Conservation (phyloP, 495 filamentous ascomycete genomes). For the Penicillium goetzii region DNA sequence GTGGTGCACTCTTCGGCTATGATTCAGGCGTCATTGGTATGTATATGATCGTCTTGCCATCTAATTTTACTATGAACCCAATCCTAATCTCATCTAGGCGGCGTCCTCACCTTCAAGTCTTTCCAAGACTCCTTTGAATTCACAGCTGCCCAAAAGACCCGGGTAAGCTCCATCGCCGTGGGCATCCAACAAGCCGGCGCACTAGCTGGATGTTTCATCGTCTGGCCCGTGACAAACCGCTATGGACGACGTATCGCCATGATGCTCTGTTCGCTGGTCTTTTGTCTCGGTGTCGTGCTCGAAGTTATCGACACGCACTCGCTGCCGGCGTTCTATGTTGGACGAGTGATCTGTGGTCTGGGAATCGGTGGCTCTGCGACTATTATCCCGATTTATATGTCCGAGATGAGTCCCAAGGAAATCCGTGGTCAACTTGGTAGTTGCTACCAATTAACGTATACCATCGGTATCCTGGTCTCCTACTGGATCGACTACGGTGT, state of each 20-base stretch:
- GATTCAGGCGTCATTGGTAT: conserved; percentile 52
- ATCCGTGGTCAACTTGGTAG: conserved; percentile 56
- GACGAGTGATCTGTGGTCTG: conserved; percentile 57
- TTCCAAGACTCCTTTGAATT: conserved; percentile 50
- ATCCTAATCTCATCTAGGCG: conserved; percentile 36
- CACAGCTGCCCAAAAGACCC: conserved; percentile 38
- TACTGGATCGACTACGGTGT: conserved; percentile 60
- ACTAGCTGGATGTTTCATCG: conserved; percentile 51
- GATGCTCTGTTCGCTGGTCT: conserved; percentile 48
- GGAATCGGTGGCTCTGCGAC: conserved; percentile 61
- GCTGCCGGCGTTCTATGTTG: conserved; percentile 47
- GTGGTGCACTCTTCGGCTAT: conserved; percentile 50
- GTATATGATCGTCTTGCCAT: neutral
- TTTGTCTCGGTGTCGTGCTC: conserved; percentile 51
- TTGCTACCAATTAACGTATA: conserved; percentile 58
- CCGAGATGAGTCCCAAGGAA: conserved; percentile 60
- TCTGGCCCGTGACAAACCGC: conserved; percentile 53
- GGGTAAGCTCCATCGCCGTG: conserved; percentile 50
- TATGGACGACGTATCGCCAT: conserved; percentile 50
- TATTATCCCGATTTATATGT: conserved; percentile 60
- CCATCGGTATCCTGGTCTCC: conserved; percentile 53
- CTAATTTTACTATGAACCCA: neutral
- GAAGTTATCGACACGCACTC: conserved; percentile 50
- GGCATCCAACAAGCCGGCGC: conserved; percentile 53
- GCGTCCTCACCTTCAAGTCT: conserved; percentile 50